phyloP scores from a whole-genome alignment of 1,284 basidiomycete genomes.

The Ganoderma sinense region DNA sequence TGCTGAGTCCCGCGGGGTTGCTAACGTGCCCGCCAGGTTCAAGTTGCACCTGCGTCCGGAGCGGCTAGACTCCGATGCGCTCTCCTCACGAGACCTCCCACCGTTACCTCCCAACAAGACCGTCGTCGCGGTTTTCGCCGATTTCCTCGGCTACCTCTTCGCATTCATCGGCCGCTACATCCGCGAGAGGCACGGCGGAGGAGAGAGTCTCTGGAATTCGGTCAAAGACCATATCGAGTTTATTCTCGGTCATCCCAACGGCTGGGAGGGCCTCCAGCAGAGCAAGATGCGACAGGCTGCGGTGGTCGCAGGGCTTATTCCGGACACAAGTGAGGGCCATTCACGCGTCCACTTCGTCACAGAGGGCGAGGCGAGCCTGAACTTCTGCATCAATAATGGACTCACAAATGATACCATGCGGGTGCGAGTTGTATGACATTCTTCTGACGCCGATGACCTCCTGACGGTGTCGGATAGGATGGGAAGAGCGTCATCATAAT shows the following conservation, averaged over 20 bases:
- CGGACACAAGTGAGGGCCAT: conserved; percentile 37
- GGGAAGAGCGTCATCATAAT: conserved; percentile 59
- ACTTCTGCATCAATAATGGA: conserved; percentile 52
- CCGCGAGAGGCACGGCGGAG: conserved; percentile 53
- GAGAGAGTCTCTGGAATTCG: conserved; percentile 47
- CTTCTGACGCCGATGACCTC: background rate
- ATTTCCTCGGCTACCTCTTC: conserved; percentile 60
- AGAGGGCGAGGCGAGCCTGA: conserved; percentile 58
- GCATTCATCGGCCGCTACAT: conserved; percentile 54
- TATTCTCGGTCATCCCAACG: conserved; percentile 52
- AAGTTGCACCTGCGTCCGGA: conserved; percentile 60
- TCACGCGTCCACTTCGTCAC: conserved; percentile 52
- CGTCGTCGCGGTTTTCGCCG: conserved; percentile 55
- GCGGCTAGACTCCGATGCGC: conserved; percentile 39
- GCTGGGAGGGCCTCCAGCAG: conserved; percentile 53
- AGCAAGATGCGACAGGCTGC: conserved; percentile 48
- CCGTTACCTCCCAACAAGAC: conserved; percentile 55
- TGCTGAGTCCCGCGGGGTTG: background rate
- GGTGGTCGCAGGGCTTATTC: conserved; percentile 41
- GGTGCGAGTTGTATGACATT: conserved; percentile 30
- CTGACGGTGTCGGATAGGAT: conserved; percentile 30
- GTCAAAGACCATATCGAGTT: conserved; percentile 43
- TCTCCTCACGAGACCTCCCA: conserved; percentile 40
- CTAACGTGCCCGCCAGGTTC: conserved; percentile 50
- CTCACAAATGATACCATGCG: conserved; percentile 42